A percentile compares a stretch with the other conserved stretches of the same genome.
phyloP scores from a whole-genome alignment of 2,329 filamentous ascomycete genomes.

The Chaetomiaceae sp. region DNA sequence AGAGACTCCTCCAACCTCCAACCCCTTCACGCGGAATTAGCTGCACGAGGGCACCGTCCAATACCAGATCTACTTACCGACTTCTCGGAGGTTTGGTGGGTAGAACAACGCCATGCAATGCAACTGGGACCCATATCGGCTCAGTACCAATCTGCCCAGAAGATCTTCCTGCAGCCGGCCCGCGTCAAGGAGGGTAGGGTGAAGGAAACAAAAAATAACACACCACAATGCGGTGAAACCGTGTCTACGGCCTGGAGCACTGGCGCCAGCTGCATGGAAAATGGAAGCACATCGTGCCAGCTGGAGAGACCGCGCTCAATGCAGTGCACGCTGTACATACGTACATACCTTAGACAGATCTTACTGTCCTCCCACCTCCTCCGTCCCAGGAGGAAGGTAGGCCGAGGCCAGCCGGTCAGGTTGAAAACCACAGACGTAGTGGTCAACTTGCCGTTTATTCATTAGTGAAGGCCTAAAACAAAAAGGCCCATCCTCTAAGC shows the following conservation, averaged over 20 bases:
- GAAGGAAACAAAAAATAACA: not conserved
- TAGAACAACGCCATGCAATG: conserved; percentile 3
- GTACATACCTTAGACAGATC: too few species aligned
- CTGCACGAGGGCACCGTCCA: not conserved
- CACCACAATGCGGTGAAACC: not conserved
- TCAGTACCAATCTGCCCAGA: conserved; percentile 1
- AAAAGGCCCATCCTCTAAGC: not conserved
- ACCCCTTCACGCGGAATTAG: too few species aligned
- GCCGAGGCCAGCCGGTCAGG: conserved; percentile 6
- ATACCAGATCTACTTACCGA: not conserved
- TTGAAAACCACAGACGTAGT: not conserved
- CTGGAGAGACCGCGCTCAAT: too few species aligned
- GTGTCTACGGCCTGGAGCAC: not conserved
- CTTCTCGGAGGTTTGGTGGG: not conserved
- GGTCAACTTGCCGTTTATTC: not conserved
- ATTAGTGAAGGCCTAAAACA: not conserved
- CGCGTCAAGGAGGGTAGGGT: not conserved
- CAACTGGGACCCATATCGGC: not conserved
- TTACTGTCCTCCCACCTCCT: too few species aligned
- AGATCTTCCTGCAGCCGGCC: conserved; percentile 7
- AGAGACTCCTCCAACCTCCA: too few species aligned
- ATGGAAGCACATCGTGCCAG: too few species aligned
- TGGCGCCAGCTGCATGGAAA: not conserved
- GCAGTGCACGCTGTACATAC: too few species aligned
- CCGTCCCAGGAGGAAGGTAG: not conserved